Base-by-base conservation (phyloP, 1,284 basidiomycete species). In the Flammula alnicola region DNA sequence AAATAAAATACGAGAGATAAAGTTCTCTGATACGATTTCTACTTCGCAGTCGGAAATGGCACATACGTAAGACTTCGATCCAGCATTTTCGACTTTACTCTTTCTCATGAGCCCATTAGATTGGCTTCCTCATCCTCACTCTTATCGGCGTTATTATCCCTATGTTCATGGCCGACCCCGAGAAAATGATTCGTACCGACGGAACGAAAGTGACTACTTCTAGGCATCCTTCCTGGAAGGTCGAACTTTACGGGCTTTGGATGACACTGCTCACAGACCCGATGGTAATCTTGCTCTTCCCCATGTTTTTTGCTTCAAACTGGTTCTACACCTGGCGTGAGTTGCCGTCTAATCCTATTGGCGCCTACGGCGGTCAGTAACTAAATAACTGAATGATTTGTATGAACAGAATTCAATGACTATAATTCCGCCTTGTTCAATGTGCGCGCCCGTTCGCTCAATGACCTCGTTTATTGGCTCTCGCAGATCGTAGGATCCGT, bases 241-340 rank as follows among this genome's bases (percentile, higher is more conserved):
- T 77, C 1, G 80, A 79, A 53, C 73, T 88, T 47, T 64, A 68
- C 36, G 74, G 74, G 2, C 67, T 81, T 5, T 79, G 68, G 73
- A 62, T 73, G 27, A 75, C 81, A 1, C 63, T 86, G 32, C 70
- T 60, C 54, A 79, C 74, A 7, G 83, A 86, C 57, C 83, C 83
- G 0, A 66, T 75, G 64, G 76, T 86, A 44, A 33, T 85, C 19
- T 61, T 86, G 11, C 68, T 86, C 17, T 84, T 85, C 68, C 83
- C 84, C 3, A 81, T 86, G 78, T 86, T 85, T 68, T 78, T 90
- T 50, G 80, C 84, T 5, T 84, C 83, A 37, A 90, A 90, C 64
- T 91, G 86, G 79, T 89, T 89, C 66, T 88, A 89, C 60, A 83
- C 84, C 8, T 87, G 84, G 83, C 84, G 81, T 83, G 55, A 62